Conservation (phyloP, 257 asterid species). For the Cynanchum wilfordii region DNA sequence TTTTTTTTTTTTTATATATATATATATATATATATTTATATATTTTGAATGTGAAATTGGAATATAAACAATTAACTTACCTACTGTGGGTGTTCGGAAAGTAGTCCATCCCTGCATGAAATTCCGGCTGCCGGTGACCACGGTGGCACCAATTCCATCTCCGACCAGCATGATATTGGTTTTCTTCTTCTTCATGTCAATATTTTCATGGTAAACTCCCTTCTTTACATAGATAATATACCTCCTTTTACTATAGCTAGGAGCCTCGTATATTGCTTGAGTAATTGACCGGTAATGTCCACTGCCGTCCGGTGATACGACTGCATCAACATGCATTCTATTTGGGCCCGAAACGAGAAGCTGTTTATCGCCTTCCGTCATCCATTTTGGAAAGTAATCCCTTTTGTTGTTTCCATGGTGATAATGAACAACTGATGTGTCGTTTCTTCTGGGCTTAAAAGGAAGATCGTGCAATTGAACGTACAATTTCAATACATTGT, state of each 20-base stretch:
- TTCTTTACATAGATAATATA: conserved; percentile 77
- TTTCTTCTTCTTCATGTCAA: conserved; percentile 87
- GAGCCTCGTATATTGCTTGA: conserved; percentile 67
- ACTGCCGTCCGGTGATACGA: conserved; percentile 74
- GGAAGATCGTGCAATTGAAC: conserved; percentile 58
- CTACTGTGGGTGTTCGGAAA: conserved; percentile 82
- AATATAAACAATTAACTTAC: conserved; percentile 24
- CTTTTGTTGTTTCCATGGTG: neutral
- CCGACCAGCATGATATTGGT: conserved; percentile 85
- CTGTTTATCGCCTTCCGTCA: conserved; percentile 67
- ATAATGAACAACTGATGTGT: neutral
- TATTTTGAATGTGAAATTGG: neutral
- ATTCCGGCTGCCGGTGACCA: conserved; percentile 64
- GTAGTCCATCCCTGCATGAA: conserved; percentile 99
- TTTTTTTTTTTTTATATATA: too few species aligned
- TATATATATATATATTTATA: too few species aligned
- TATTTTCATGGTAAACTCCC: conserved; percentile 75
- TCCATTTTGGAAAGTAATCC: conserved; percentile 57
- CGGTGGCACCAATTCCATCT: conserved; percentile 80
- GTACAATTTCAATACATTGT: conserved; percentile 65
- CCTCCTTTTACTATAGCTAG: conserved; percentile 65
- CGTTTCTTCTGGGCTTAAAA: conserved; percentile 38
- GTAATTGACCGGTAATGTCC: conserved; percentile 60
- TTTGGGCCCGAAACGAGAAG: conserved; percentile 28
- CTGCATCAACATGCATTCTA: conserved; percentile 61